Conservation (phyloP, 2,329 filamentous ascomycete species). For the Arthrobotrys entomopaga region DNA sequence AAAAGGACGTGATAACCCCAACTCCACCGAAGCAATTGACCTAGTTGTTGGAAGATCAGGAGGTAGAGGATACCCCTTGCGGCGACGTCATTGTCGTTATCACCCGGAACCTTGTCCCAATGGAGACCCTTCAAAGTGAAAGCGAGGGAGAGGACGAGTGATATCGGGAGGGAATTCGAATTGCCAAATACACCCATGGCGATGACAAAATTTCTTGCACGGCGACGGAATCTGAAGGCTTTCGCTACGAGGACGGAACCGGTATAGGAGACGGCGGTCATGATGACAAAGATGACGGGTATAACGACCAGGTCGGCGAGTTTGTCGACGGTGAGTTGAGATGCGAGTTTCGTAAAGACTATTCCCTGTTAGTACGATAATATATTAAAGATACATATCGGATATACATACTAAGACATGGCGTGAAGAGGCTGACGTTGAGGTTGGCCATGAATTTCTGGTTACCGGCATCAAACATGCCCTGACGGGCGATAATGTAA, state of each 20-base stretch:
- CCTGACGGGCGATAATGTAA: conserved; percentile 87
- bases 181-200: conserved; percentile 96
- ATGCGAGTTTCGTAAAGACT: conserved; percentile 98
- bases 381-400: too few species aligned
- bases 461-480: conserved; percentile 93
- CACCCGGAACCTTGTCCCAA: conserved; percentile 89
- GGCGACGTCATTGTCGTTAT: conserved; percentile 94
- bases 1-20: conserved; percentile 97
- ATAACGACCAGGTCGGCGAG: conserved; percentile 90
- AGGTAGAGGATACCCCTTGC: conserved; percentile 94
- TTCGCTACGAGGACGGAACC: conserved; percentile 77
- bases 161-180: conserved; percentile 97
- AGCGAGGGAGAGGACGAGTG: conserved; percentile 90
- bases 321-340: conserved; percentile 90
- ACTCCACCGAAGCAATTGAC: conserved; percentile 94
- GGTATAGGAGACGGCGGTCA: conserved; percentile 85
- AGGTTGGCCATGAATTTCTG: conserved; percentile 97
- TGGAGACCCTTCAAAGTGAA: conserved; percentile 91
- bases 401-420: conserved; percentile 95
- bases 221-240: conserved; percentile 81
- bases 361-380: conserved; percentile 23
- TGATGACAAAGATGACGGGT: conserved; percentile 89
- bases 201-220: conserved; percentile 91
- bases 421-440: conserved; percentile 95
- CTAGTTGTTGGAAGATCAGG: conserved; percentile 96